phyloP scores from a whole-genome alignment of 192 early-diverging fungal species.

The Linnemannia zychae region DNA sequence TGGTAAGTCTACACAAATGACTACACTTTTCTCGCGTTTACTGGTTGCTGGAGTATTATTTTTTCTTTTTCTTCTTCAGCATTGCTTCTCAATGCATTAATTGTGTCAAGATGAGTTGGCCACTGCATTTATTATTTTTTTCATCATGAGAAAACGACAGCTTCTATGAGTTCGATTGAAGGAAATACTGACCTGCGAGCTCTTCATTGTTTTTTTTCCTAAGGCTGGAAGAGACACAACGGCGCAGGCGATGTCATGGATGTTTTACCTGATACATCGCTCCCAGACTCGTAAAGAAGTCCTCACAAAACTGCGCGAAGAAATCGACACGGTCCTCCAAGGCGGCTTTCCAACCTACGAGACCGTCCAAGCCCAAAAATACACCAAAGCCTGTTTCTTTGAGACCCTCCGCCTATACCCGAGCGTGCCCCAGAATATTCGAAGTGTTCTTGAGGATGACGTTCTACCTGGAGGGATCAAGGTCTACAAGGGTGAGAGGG shows the following conservation, averaged over 20 bases:
- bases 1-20: neutral
- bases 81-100: neutral
- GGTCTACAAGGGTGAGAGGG: constrained; percentile 65
- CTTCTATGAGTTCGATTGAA: neutral
- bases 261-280: constrained; percentile 61
- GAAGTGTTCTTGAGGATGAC: constrained; percentile 69
- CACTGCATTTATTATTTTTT: neutral
- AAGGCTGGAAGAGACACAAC: constrained; percentile 69
- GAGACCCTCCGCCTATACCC: constrained; percentile 80
- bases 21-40: neutral
- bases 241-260: constrained; percentile 70
- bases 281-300: constrained; percentile 44
- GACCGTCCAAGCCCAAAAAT: constrained; percentile 31
- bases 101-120: neutral
- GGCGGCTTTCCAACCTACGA: constrained; percentile 46
- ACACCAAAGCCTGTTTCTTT: constrained; percentile 58
- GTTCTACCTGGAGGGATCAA: constrained; percentile 71
- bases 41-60: neutral
- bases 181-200: neutral
- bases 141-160: neutral
- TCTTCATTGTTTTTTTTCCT: neutral
- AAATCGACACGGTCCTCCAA: constrained; percentile 32
- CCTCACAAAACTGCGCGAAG: constrained; percentile 43
- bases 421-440: constrained; percentile 70
- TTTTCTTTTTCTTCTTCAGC: neutral